Evolutionary conservation across 2,329 filamentous ascomycete species (phyloP), one percentile per base, ranked within the genome.

Genomic region (Chalaropsis thielavioides): DNA sequence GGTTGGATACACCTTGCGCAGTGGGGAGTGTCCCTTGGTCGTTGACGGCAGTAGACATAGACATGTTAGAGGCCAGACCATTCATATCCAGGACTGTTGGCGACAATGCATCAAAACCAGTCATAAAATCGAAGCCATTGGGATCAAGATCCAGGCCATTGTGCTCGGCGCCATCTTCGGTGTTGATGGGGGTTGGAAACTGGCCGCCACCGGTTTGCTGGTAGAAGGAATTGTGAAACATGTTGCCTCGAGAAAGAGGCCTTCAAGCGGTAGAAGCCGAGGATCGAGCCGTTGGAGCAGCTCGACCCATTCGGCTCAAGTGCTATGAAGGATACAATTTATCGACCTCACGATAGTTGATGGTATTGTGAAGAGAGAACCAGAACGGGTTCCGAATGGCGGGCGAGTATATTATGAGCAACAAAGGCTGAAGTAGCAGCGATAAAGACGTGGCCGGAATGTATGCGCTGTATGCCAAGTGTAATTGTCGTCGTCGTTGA

Each of bases 1-100:
- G 62, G 24, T 68, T 68, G 40, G 64, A 62, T 10, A 68, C 67
- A 44, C 62, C 61, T 24, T 61, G 56, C 27, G 64, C 15, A 8
- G 62, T 19, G 10, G 49, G 19, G 40, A 38, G 46, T n/a, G 46
- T 19, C 11, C 35, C 46, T 54, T 63, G 61, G 17, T 56, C 49
- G 19, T 38, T 40, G 6, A 31, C 7, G 15, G 27, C 27, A 35
- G 31, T 22, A 4, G 60, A 17, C 15, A 62, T 43, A 19, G 35
- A 27, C 63, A 56, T 61, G 35, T 61, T 64, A n/a, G 61, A 63
- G 44, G 61, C 22, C 44, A 63, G n/a, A 19, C 61, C 44, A 27
- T 38, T 49, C 41, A 44, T 49, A 24, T 35, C 59, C 43, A 46
- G 41, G 44, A 27, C 44, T 11, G 46, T 56, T 43, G 58, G 58